These are phyloP conservation scores for Epithemia pelagica DNA, from an alignment of 108 stramenopile species.

Conservation along the genomic window DNA sequence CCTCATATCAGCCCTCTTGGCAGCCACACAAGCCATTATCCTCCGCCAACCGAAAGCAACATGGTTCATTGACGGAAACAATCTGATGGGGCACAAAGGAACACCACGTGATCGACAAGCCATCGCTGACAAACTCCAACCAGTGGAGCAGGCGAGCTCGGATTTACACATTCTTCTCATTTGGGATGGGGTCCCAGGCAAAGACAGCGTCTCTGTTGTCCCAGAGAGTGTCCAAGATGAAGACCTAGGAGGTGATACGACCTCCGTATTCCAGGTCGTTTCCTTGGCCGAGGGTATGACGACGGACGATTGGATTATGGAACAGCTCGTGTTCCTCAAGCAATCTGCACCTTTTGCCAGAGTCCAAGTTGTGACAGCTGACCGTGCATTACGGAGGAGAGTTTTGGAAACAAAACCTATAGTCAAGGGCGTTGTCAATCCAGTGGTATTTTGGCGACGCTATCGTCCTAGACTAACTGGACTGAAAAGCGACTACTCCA, in stretches of 20 bases:
- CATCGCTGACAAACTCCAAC: conserved; percentile 25
- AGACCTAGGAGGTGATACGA: not conserved
- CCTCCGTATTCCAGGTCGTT: conserved; percentile 4
- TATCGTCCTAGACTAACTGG: conserved; percentile 38
- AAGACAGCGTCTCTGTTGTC: conserved; percentile 1
- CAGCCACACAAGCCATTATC: no score
- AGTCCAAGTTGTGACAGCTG: conserved; percentile 43
- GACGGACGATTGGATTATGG: conserved; percentile 31
- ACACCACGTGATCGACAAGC: conserved; percentile 26
- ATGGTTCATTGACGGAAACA: conserved; percentile 46
- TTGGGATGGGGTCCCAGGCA: conserved; percentile 33
- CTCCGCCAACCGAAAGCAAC: no score
- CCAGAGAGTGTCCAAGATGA: not conserved
- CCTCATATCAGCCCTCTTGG: no score
- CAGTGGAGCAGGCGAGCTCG: conserved; percentile 16
- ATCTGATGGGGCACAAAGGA: conserved; percentile 35
- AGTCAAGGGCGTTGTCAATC: conserved; percentile 39
- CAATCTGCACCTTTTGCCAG: not conserved
- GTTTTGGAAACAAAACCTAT: conserved; percentile 23
- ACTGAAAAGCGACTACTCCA: conserved; percentile 17
- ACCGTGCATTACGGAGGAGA: conserved; percentile 26
- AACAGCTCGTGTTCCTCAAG: conserved; percentile 12
- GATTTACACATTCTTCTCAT: conserved; percentile 18
- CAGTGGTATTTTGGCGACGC: conserved; percentile 39
- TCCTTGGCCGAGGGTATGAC: conserved; percentile 21